Evolutionary conservation across 2,329 filamentous ascomycete genomes (phyloP), one percentile per base, ranked within the genome.

Genomic region (Trichoderma sp.): DNA sequence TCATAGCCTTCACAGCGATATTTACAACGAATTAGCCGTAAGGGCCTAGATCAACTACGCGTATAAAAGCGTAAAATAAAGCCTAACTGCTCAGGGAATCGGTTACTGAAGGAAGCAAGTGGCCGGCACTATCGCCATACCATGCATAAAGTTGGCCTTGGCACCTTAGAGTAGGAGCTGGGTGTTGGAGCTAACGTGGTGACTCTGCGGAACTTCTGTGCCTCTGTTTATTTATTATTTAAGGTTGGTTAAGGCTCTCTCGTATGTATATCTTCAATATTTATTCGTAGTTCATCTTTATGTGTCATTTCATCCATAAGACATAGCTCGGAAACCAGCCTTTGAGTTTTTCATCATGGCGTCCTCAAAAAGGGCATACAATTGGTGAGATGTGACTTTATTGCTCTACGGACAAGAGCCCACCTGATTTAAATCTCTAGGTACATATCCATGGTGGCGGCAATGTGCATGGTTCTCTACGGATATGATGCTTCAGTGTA

Each of bases 381-480:
- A 64, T 47, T 64, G 62, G 62, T 64, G 11, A 64, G 39, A 13
- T 11, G 1, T 3, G 15, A 13, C 3, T 8, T 20, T 0, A 8
- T 47, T 17, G 6, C n/a, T 32, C 2, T 7, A 11, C 4, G 3
- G 5, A 17, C 1, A 20, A 30, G 1, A n/a, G 26, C 32, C 20
- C 8, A 15, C 4, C 39, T 64, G 2, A 64, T 7, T 20, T 3
- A 2, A 23, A 23, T 28, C 7, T 23, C 2, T 30, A 64, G 62
- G 62, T 64, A 64, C 3, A 64, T 64, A 20, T 64, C 62, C 3
- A 43, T 64, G 62, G 62, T 64, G 39, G 62, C 62, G 13, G 62
- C 62, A n/a, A 64, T 64, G 62, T 64, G 62, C 26, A 64, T 64
- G 62, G 62, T 64, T 13, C 62, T 64, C 2, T 64, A 64, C 47